Percentiles rank a stretch among this genome's conserved stretches.
phyloP scores from a whole-genome alignment of 2,329 filamentous ascomycete genomes.

The Penicillium sp. region DNA sequence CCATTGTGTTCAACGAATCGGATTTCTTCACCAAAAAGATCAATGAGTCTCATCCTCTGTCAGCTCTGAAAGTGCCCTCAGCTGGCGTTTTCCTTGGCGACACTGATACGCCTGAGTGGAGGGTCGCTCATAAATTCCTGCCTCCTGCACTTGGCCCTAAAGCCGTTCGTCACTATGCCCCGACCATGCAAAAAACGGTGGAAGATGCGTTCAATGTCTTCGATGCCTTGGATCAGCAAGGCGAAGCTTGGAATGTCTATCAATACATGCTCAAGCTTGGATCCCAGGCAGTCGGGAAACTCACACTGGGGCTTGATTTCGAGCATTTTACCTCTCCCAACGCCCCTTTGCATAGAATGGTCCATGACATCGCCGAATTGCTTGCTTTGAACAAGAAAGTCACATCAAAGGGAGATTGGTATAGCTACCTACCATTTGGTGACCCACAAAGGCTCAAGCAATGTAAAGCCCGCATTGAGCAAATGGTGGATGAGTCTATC shows the following conservation, averaged over 20 bases:
- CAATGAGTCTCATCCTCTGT: slow-evolving; percentile 33
- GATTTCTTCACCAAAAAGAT: slow-evolving; percentile 57
- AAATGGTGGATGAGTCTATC: slow-evolving; percentile 26
- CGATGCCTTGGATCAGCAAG: slow-evolving; percentile 48
- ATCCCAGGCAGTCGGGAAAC: slow-evolving; percentile 45
- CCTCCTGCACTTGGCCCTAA: slow-evolving; percentile 20
- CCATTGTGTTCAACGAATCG: slow-evolving; percentile 49
- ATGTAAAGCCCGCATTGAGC: slow-evolving; percentile 16
- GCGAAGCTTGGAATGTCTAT: slow-evolving; percentile 49
- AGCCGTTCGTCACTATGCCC: slow-evolving; percentile 46
- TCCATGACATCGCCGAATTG: slow-evolving; percentile 50
- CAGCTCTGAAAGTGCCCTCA: slow-evolving; percentile 24
- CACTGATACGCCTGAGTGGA: slow-evolving; percentile 34
- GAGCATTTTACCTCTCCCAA: slow-evolving; percentile 46
- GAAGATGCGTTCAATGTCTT: slow-evolving; percentile 51
- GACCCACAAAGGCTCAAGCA: slow-evolving; percentile 47
- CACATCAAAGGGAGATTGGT: slow-evolving; percentile 56
- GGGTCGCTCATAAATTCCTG: slow-evolving; percentile 57
- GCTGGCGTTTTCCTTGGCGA: slow-evolving; percentile 36
- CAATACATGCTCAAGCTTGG: slow-evolving; percentile 51
- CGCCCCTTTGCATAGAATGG: slow-evolving; percentile 52
- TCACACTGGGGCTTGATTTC: slow-evolving; percentile 47
- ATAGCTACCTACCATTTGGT: slow-evolving; percentile 56
- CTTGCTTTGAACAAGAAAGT: slow-evolving; percentile 60
- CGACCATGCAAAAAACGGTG: slow-evolving; percentile 57